phyloP scores from a whole-genome alignment of 148 eudicot species.

The Fagopyrum tataricum region DNA sequence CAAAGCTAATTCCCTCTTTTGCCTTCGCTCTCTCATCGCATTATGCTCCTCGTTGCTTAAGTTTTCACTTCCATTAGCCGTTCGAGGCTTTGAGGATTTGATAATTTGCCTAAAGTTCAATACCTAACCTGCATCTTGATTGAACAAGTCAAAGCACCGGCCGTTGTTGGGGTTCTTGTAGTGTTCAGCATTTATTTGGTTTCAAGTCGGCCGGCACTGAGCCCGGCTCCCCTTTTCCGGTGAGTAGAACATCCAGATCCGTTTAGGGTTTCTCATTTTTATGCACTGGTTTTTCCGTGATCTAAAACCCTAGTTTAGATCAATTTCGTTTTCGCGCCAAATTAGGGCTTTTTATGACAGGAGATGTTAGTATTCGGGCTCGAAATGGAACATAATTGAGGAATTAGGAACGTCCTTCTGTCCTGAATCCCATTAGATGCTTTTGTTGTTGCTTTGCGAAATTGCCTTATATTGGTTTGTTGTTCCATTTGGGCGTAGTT shows the following conservation, averaged over 20 bases:
- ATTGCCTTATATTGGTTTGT: background rate
- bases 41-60: background rate
- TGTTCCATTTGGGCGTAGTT: background rate
- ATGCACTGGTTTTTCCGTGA: background rate
- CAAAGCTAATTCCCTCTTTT: background rate
- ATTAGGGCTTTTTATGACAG: background rate
- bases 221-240: constrained; percentile 9
- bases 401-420: background rate
- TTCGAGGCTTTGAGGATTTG: background rate
- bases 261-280: constrained; percentile 3
- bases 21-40: background rate
- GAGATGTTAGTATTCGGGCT: background rate
- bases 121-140: background rate
- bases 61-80: background rate
- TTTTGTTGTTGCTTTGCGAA: background rate
- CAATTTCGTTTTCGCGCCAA: background rate
- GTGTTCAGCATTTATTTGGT: background rate
- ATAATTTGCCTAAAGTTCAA: background rate
- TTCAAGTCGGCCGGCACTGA: background rate
- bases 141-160: background rate
- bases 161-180: background rate
- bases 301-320: constrained; percentile 11
- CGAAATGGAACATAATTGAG: background rate
- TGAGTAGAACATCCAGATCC: constrained; percentile 7
- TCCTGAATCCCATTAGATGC: background rate